Percentiles rank a stretch among this genome's conserved stretches.
phyloP scores from a whole-genome alignment of 805 yeast genomes.

The Yarrowia bubula region DNA sequence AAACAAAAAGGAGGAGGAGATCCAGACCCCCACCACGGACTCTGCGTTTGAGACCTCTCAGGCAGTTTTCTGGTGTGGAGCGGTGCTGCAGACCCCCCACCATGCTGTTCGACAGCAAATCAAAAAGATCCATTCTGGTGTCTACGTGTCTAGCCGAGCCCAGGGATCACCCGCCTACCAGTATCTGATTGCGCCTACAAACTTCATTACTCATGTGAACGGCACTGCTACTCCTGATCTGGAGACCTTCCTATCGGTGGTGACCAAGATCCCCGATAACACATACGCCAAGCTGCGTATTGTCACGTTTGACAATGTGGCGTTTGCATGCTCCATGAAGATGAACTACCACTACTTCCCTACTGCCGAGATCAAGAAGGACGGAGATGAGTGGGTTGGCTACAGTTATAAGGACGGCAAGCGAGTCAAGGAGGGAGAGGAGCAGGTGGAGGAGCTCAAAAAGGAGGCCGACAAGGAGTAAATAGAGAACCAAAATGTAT shows the following conservation, averaged over 20 bases:
- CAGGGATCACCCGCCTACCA: constrained; percentile 86
- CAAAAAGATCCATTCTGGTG: constrained; percentile 72
- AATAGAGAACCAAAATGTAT: constrained; percentile 21
- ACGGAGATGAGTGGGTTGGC: constrained; percentile 54
- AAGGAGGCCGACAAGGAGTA: constrained; percentile 28
- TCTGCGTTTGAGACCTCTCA: constrained; percentile 62
- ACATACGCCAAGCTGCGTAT: constrained; percentile 77
- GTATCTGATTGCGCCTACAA: constrained; percentile 73
- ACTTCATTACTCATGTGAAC: constrained; percentile 86
- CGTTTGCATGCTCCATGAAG: constrained; percentile 79
- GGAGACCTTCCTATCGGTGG: constrained; percentile 62
- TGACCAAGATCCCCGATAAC: constrained; percentile 70
- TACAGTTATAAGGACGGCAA: constrained; percentile 43
- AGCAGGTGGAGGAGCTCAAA: constrained; percentile 28
- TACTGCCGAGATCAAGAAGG: constrained; percentile 48
- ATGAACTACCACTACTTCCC: constrained; percentile 86
- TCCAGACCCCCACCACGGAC: constrained; percentile 63
- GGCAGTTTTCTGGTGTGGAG: constrained; percentile 79
- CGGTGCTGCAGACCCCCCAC: constrained; percentile 82
- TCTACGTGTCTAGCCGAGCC: constrained; percentile 73
- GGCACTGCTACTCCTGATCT: constrained; percentile 70
- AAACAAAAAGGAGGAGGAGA: constrained; percentile 58
- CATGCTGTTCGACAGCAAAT: constrained; percentile 86
- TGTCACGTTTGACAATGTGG: constrained; percentile 82
- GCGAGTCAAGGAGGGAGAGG: constrained; percentile 26